Percentiles rank a stretch among this genome's conserved stretches.
Conservation (phyloP, 768 basidiomycete genomes). For the Kwoniella europaea region DNA sequence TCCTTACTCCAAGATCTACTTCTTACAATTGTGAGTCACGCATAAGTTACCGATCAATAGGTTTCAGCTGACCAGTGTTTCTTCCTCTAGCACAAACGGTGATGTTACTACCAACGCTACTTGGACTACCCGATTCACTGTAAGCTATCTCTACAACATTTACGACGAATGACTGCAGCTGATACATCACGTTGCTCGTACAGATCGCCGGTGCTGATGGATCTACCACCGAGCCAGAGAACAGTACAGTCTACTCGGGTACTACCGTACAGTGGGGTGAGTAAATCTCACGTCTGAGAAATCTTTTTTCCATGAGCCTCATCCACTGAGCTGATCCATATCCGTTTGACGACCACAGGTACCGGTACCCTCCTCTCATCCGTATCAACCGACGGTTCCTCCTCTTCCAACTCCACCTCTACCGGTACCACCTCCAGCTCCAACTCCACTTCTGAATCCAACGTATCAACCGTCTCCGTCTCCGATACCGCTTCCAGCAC, state of each 20-base stretch:
- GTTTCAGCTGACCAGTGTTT: too few relatives aligned
- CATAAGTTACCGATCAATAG: too few relatives aligned
- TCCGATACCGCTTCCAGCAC: conserved; percentile 24
- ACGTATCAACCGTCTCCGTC: conserved; percentile 14
- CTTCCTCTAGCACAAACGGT: conserved; percentile 30
- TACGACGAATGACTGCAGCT: not conserved
- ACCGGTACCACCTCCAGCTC: conserved; percentile 22
- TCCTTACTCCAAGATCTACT: conserved; percentile 55
- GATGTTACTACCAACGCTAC: conserved; percentile 34
- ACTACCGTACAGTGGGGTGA: conserved; percentile 50
- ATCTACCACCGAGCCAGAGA: conserved; percentile 42
- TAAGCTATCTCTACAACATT: conserved; percentile 23
- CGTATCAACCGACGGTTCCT: conserved; percentile 31
- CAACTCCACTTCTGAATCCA: conserved; percentile 14
- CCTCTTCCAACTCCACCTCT: conserved; percentile 21
- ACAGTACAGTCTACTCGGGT: conserved; percentile 48
- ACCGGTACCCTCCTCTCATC: conserved; percentile 40
- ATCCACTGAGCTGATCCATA: too few relatives aligned
- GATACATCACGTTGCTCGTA: not conserved
- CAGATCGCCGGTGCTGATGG: conserved; percentile 56
- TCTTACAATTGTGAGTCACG: conserved; percentile 50
- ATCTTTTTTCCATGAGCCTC: too few relatives aligned
- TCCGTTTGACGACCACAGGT: conserved; percentile 7
- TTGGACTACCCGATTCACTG: conserved; percentile 57
- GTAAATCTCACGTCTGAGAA: not conserved